These are phyloP conservation scores for Sistotremastrum suecicum DNA, from an alignment of 768 basidiomycete genomes.

Conservation along the genomic window DNA sequence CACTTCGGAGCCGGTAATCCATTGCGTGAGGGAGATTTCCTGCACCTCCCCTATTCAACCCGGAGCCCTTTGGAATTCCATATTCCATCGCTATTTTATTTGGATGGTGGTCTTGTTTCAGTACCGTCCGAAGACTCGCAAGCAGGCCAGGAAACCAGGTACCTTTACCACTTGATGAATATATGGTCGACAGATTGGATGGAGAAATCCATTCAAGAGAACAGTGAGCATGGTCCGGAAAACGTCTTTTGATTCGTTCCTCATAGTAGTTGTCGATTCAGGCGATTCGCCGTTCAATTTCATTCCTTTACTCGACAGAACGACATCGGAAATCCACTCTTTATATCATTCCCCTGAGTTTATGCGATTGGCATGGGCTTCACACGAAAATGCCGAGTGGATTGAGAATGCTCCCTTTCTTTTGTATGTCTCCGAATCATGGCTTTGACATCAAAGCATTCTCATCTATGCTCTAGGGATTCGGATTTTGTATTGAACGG, in stretches of 20 bases:
- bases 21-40: constrained; percentile 80
- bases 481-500: constrained; percentile 31
- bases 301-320: constrained; percentile 48
- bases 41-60: constrained; percentile 74
- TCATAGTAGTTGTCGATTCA: constrained; percentile 6
- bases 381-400: constrained; percentile 28
- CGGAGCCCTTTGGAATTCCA: constrained; percentile 71
- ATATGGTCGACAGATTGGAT: constrained; percentile 88
- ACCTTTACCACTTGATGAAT: constrained; percentile 58
- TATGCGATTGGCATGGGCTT: constrained; percentile 33
- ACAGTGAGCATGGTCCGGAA: constrained; percentile 28
- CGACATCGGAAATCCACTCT: constrained; percentile 50
- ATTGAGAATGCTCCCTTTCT: constrained; percentile 28
- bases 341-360: constrained; percentile 50
- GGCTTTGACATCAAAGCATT: too few species aligned
- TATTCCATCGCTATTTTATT: constrained; percentile 64
- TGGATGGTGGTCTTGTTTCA: constrained; percentile 59
- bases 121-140: constrained; percentile 44
- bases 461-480: too few species aligned
- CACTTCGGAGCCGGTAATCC: constrained; percentile 69
- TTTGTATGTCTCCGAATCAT: constrained; percentile 34
- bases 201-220: constrained; percentile 48
- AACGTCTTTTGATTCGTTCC: not conserved
- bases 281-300: constrained; percentile 63
- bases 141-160: constrained; percentile 35